Evolutionary conservation across 179 eudicot genomes (phyloP), one percentile per base, ranked within the genome.

Genomic region (Dionaea muscipula): DNA sequence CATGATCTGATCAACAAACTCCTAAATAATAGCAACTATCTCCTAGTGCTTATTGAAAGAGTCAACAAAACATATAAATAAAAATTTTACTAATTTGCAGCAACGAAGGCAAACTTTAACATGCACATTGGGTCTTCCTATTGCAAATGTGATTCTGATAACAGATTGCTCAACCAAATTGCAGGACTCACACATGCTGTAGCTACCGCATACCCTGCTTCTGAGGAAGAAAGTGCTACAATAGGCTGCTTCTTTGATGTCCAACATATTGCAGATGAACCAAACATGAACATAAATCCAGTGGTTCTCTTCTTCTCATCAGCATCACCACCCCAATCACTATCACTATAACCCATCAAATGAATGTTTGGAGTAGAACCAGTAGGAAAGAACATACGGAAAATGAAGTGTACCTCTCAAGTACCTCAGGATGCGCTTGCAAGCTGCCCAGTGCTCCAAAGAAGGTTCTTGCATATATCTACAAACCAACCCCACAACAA

Each of bases 321-420:
- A 38, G 40, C 26, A 52, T 51, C 66, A n/a, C 25, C 43, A 17
- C 14, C 51, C 31, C 39, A 61, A 43, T 61, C 66, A 24, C 66
- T 52, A 43, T 61, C 59, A 41, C 43, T 14, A 22, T 61, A 61
- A 17, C 48, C 51, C 16, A 25, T 17, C 15, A 61, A 36, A 13
- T 52, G 15, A 13, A 36, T 40, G 17, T 61, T 45, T 19, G 57
- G 26, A 7, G 41, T 51, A 61, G 38, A 61, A 51, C 41, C n/a
- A n/a, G n/a, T n/a, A n/a, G n/a, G n/a, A n/a, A n/a, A n/a, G n/a
- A n/a, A n/a, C n/a, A n/a, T n/a, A n/a, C n/a, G n/a, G n/a, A n/a
- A n/a, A n/a, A 27, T 43, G 37, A 37, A 27, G n/a, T 21, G 39
- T 61, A 26, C 35, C 61, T 57, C 31, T 55, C 4, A 55, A 2